Percentiles rank a stretch among this genome's conserved stretches.
phyloP scores from a whole-genome alignment of 208 protist species.

The Acanthamoeba castellanii region DNA sequence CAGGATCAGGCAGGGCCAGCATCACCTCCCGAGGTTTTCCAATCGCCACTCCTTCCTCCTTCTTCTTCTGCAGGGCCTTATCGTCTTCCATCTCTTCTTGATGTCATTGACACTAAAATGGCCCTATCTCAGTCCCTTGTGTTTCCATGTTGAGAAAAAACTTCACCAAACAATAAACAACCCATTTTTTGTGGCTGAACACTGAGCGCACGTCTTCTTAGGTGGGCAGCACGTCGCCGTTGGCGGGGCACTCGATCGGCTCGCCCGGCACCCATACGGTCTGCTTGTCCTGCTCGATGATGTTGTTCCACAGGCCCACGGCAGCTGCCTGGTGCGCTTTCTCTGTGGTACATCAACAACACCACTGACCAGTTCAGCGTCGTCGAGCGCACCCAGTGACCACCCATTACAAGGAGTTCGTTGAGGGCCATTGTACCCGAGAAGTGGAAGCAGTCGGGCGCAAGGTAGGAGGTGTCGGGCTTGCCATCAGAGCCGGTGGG shows the following conservation, averaged over 20 bases:
- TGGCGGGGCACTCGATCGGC: background rate
- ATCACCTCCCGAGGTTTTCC: too few relatives aligned
- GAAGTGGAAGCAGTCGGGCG: slow-evolving; percentile 72
- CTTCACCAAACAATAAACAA: too few relatives aligned
- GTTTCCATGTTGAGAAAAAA: too few relatives aligned
- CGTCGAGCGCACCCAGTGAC: too few relatives aligned
- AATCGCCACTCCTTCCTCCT: too few relatives aligned
- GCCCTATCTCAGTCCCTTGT: too few relatives aligned
- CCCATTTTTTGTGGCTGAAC: too few relatives aligned
- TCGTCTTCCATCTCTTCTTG: too few relatives aligned
- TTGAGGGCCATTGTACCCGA: background rate
- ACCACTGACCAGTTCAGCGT: too few relatives aligned
- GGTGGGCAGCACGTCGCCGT: background rate
- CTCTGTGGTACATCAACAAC: background rate
- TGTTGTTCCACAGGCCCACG: slow-evolving; percentile 70
- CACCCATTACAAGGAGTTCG: too few relatives aligned
- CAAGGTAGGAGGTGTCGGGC: slow-evolving; percentile 39
- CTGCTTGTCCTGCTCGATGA: slow-evolving; percentile 29
- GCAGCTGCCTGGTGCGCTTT: slow-evolving; percentile 23
- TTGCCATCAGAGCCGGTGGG: background rate
- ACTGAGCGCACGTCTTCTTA: background rate
- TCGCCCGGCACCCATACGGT: background rate
- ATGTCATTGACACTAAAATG: too few relatives aligned
- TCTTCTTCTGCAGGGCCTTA: too few relatives aligned
- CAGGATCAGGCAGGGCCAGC: background rate